Evolutionary conservation across 768 basidiomycete species (phyloP), one percentile per base, ranked within the genome.

Genomic region (Leccinum subgranulosum): DNA sequence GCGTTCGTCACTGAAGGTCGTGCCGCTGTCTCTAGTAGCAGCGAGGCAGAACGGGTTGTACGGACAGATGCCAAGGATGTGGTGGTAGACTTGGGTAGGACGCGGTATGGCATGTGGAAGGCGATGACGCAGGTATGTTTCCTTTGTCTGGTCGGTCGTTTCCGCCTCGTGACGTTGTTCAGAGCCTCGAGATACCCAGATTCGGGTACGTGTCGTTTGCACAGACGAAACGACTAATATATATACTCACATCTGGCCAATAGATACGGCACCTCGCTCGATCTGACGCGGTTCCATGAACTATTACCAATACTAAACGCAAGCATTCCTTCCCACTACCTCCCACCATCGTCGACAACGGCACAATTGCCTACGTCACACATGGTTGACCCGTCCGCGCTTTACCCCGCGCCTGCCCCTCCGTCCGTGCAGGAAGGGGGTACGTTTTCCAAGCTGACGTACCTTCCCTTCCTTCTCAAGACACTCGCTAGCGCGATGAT

Each of bases 121-220:
- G 88, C 90, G 3, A 94, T 94, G 92, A 82, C 79, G 10, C 90
- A 90, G 82, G 90, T 86, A 50, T 27, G 74, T 55, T 60, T 11
- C 19, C 11, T 19, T 43, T 17, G 7, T 46, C 21, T 23, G 45
- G 11, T 46, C 6, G n/a, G 19, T 45, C 19, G n/a, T n/a, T n/a
- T 39, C 17, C 9, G 3, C 39, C 39, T 39, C 39, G 39, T 39
- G 39, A 15, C 39, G 25, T 28, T 33, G 17, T 54, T 6, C 62
- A 92, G 91, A 91, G 91, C 64, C 78, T 94, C 53, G 84, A 88
- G 64, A 88, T 94, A 62, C 92, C 92, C 17, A 89, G 89, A 65
- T 95, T 95, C 60, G 89, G 90, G 80, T 86, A 62, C 56, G 82
- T 62, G 14, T 49, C 17, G 3, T 31, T 34, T 19, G n/a, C 19